Conservation (phyloP, 2,329 filamentous ascomycete species). For the Chaetomium globosum region DNA sequence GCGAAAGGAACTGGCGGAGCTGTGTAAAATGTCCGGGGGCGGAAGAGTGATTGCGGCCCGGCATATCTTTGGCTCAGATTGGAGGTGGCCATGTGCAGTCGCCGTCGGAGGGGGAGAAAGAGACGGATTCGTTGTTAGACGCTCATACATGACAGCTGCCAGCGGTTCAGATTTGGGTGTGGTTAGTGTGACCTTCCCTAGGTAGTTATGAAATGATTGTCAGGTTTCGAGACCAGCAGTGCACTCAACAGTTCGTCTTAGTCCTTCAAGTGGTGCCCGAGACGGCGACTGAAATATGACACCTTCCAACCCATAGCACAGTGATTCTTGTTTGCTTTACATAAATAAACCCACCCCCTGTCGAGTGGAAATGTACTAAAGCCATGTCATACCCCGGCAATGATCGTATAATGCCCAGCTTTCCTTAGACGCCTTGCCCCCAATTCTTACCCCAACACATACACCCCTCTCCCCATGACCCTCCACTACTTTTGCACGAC, state of each 20-base stretch:
- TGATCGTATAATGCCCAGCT: neutral
- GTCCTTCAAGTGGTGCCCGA: no score
- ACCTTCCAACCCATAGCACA: no score
- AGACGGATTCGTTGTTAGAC: neutral
- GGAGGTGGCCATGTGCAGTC: no score
- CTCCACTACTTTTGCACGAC: neutral
- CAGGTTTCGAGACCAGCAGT: neutral
- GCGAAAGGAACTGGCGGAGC: conserved; percentile 26
- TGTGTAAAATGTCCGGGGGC: conserved; percentile 25
- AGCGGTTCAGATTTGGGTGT: neutral
- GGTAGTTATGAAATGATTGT: neutral
- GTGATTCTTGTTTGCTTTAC: no score
- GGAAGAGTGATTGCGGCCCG: conserved; percentile 18
- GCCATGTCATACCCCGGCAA: neutral
- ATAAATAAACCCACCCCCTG: no score
- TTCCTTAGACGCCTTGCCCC: neutral
- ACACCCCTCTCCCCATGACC: neutral
- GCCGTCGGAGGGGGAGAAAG: neutral
- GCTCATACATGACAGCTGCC: neutral
- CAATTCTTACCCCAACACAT: neutral
- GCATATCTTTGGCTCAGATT: conserved; percentile 9
- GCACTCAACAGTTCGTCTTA: no score
- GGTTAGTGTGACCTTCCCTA: neutral
- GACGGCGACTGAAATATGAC: no score
- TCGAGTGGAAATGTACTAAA: no score